Conservation (phyloP, 257 asterid species). For the Osmanthus fragrans region DNA sequence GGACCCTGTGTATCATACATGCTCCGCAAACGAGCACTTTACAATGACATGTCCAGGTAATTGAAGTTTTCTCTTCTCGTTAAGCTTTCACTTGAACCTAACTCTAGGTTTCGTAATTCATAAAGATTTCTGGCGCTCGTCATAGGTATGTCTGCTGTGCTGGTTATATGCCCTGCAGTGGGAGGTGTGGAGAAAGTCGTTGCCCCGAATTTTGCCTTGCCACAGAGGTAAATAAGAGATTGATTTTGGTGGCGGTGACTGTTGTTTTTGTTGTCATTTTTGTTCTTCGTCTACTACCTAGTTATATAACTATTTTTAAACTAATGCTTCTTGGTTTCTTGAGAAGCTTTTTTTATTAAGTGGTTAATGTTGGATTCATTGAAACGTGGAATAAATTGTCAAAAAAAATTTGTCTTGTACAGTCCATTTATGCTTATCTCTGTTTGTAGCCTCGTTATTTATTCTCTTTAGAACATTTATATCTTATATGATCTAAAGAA, state of each 20-base stretch:
- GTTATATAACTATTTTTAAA: background rate
- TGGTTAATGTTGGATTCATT: background rate
- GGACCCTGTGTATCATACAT: constrained; percentile 93
- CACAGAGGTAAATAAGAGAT: constrained; percentile 70
- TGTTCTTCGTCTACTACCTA: background rate
- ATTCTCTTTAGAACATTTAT: background rate
- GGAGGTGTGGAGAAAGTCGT: constrained; percentile 95
- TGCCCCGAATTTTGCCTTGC: constrained; percentile 99
- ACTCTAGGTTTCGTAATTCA: constrained; percentile 12
- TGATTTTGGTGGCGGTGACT: background rate
- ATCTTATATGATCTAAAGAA: too few species aligned
- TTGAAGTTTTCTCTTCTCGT: constrained; percentile 17
- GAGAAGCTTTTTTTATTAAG: constrained; percentile 4
- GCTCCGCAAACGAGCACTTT: constrained; percentile 97
- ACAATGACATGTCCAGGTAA: constrained; percentile 98
- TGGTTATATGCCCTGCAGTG: constrained; percentile 99
- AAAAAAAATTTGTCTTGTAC: background rate
- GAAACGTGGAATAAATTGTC: background rate
- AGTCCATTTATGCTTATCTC: background rate
- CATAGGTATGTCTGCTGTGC: constrained; percentile 93
- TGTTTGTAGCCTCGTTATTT: background rate
- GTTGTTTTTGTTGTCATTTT: background rate
- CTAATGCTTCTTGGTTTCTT: background rate
- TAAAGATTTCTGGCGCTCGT: constrained; percentile 19
- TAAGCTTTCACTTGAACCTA: background rate